A percentile compares a stretch with the other conserved stretches of the same genome.
phyloP scores from a whole-genome alignment of 176 grass and related monocot species.

The Themeda triandra region DNA sequence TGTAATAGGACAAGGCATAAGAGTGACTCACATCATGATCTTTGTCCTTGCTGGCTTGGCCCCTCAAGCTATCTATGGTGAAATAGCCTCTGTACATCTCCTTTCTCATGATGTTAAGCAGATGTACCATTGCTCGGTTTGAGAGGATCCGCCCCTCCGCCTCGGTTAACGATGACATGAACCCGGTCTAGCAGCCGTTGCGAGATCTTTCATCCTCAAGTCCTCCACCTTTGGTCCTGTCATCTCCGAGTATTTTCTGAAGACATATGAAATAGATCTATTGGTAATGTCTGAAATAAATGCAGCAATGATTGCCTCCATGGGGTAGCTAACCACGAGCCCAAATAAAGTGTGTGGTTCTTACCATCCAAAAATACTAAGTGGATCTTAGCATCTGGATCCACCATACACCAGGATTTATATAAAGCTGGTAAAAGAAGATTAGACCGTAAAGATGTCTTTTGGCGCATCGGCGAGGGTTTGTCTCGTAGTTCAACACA shows the following conservation, averaged over 20 bases:
- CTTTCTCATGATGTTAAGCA: not conserved
- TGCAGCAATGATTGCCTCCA: not conserved
- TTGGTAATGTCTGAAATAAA: not conserved
- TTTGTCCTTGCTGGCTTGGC: not conserved
- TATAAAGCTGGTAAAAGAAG: not conserved
- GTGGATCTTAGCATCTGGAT: too few relatives aligned
- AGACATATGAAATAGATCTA: not conserved
- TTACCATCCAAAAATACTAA: too few relatives aligned
- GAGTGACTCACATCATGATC: not conserved
- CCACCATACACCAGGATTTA: not conserved
- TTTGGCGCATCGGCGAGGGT: too few relatives aligned
- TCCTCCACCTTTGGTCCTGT: not conserved
- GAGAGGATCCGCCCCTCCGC: not conserved
- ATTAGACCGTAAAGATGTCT: too few relatives aligned
- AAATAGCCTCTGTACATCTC: slow-evolving; percentile 1
- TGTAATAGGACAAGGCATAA: not conserved
- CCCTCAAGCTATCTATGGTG: not conserved
- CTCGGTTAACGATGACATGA: not conserved
- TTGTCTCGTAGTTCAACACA: too few relatives aligned
- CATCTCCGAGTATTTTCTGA: not conserved
- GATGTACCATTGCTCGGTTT: not conserved
- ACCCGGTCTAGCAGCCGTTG: not conserved
- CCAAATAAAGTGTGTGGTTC: not conserved
- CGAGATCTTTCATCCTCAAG: not conserved
- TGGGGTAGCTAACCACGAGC: not conserved